Evolutionary conservation across 1,284 basidiomycete genomes (phyloP), one percentile per base, ranked within the genome.

Genomic region (Cryptococcus sp.): DNA sequence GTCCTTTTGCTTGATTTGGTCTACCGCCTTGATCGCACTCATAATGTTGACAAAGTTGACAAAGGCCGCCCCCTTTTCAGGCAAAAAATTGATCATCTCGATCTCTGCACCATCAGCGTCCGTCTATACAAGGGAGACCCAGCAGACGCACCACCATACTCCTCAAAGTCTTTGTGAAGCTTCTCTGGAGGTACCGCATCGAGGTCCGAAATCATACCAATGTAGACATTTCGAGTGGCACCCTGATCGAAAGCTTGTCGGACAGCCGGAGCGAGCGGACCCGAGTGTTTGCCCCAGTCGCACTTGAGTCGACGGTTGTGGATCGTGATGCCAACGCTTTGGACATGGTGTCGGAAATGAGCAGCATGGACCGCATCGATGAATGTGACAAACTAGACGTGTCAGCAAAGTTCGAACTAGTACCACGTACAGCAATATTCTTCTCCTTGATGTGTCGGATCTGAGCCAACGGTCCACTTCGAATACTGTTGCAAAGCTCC

Each of bases 21-120:
- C 90, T 61, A 95, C 92, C 18, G 92, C 90, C 77, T 95, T 95
- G 78, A 92, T 91, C 22, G 91, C 91, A 60, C 91, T 89, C 47
- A 85, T 83, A 59, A 95, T 84, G 73, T 91, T 90, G 42, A 83
- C 85, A 64, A 90, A 95, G 77, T 95, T 97, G 65, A 94, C 86
- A 69, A 94, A 97, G 28, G 87, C 89, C 63, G 89, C 93, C 73
- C 91, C 88, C 84, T 95, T 95, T 73, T 94, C 90, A 74, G 86
- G 87, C 62, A 95, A 77, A 75, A 89, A 91, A 74, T 95, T 95
- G 72, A 97, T 84, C 51, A 94, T 80, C 75, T 97, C 92, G 58
- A 97, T 91, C 53, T 94, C 71, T 69, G 47, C 14, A 22, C 7
- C 14, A 37, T 46, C 50, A 54, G 24, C 48, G n/a, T 25, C 22